Conservation (phyloP, 2,329 filamentous ascomycete genomes). For the Fusarium ambrosium region DNA sequence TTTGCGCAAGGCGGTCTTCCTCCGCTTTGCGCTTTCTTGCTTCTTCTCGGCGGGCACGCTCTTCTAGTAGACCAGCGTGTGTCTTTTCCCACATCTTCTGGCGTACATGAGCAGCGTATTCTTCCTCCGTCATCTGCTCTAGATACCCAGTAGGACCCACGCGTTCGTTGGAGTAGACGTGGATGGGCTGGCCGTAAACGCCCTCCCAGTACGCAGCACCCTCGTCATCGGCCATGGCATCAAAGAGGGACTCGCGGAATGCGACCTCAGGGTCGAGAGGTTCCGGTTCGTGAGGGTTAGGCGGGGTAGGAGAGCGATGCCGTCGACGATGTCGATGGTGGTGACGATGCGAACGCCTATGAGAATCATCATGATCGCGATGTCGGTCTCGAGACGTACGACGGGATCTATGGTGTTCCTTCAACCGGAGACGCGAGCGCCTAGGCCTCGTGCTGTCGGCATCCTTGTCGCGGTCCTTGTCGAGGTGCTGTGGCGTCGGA, state of each 20-base stretch:
- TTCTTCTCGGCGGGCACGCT: constrained; percentile 73
- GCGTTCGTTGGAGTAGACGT: constrained; percentile 74
- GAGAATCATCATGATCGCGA: constrained; percentile 42
- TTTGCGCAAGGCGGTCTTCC: constrained; percentile 62
- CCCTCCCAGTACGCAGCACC: constrained; percentile 95
- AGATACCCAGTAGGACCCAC: constrained; percentile 67
- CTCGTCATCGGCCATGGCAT: constrained; percentile 96
- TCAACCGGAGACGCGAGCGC: constrained; percentile 52
- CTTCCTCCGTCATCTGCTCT: constrained; percentile 91
- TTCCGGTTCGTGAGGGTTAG: constrained; percentile 61
- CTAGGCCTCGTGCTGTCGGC: constrained; percentile 46
- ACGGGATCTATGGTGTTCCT: constrained; percentile 47
- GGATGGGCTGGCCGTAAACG: constrained; percentile 96
- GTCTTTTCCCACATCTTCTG: constrained; percentile 96
- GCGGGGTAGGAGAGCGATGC: constrained; percentile 60
- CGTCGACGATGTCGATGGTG: constrained; percentile 52
- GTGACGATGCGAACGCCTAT: constrained; percentile 41
- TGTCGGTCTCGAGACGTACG: constrained; percentile 42
- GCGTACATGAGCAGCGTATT: constrained; percentile 89
- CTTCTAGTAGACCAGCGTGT: constrained; percentile 84
- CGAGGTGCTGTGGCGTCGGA: constrained; percentile 13
- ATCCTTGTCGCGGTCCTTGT: constrained; percentile 28
- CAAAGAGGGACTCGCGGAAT: constrained; percentile 94
- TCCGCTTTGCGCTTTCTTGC: constrained; percentile 65
- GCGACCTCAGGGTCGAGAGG: constrained; percentile 77